Percentiles rank a stretch among this genome's conserved stretches.
Conservation (phyloP, 148 eudicot species). For the Spergularia bocconei region DNA sequence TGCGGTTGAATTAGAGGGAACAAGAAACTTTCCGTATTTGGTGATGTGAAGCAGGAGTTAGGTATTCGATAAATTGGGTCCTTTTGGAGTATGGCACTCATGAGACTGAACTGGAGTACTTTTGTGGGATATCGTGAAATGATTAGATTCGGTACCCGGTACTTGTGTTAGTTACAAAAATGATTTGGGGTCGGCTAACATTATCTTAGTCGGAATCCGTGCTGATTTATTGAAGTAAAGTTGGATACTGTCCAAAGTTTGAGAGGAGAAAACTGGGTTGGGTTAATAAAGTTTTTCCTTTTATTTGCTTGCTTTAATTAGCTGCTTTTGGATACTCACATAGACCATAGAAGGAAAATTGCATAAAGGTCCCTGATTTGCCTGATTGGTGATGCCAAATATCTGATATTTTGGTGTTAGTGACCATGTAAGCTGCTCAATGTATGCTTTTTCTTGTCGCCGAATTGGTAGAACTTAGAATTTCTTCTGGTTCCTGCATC, state of each 20-base stretch:
- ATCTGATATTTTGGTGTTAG: not conserved
- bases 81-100: not conserved
- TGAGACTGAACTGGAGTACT: not conserved
- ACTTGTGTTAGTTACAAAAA: not conserved
- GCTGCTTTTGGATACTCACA: not conserved
- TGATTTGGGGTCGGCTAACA: not conserved
- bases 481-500: not conserved
- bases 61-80: not conserved
- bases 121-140: not conserved
- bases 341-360: too few relatives aligned
- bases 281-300: not conserved
- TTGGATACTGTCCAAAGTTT: not conserved
- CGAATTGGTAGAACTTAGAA: not conserved
- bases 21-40: not conserved
- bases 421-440: not conserved
- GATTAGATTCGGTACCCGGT: not conserved
- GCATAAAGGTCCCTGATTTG: too few relatives aligned
- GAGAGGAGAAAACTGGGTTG: not conserved
- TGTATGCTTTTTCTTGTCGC: not conserved
- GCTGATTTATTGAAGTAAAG: not conserved
- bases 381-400: too few relatives aligned
- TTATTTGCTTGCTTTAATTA: not conserved
- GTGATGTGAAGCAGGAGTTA: not conserved
- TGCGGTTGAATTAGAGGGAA: conserved; percentile 1
- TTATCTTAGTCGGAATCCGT: not conserved